A percentile compares a stretch with the other conserved stretches of the same genome.
phyloP scores from a whole-genome alignment of 805 yeast species.

The Teunomyces pallodes region DNA sequence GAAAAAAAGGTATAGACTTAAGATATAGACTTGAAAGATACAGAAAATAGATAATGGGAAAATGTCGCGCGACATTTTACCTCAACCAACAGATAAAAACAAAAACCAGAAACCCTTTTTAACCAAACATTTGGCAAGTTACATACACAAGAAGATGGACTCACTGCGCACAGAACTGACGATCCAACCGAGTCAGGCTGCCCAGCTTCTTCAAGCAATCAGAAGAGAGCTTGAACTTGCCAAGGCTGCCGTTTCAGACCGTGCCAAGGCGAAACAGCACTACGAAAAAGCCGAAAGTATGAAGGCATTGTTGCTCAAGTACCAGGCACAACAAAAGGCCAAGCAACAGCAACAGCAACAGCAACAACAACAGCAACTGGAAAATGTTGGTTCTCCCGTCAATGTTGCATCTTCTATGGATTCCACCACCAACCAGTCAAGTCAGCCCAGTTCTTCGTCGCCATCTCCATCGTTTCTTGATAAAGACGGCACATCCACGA shows the following conservation, averaged over 20 bases:
- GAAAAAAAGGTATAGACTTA: background rate
- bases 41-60: background rate
- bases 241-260: slow-evolving; percentile 19
- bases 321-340: slow-evolving; percentile 22
- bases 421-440: background rate
- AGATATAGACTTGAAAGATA: background rate
- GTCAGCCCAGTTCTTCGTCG: background rate
- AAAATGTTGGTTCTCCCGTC: background rate
- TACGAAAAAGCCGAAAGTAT: slow-evolving; percentile 24
- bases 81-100: background rate
- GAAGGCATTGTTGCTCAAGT: slow-evolving; percentile 23
- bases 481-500: background rate
- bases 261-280: slow-evolving; percentile 20
- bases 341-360: slow-evolving; percentile 9
- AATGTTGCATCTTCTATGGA: background rate
- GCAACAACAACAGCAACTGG: slow-evolving; percentile 9
- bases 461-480: background rate
- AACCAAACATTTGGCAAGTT: background rate
- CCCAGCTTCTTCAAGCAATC: slow-evolving; percentile 22
- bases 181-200: slow-evolving; percentile 24
- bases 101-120: background rate
- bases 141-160: background rate
- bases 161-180: background rate
- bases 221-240: slow-evolving; percentile 26
- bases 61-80: background rate